Percentiles rank a stretch among this genome's conserved stretches.
Conservation (phyloP, 148 eudicot genomes). For the Cornus kousa region DNA sequence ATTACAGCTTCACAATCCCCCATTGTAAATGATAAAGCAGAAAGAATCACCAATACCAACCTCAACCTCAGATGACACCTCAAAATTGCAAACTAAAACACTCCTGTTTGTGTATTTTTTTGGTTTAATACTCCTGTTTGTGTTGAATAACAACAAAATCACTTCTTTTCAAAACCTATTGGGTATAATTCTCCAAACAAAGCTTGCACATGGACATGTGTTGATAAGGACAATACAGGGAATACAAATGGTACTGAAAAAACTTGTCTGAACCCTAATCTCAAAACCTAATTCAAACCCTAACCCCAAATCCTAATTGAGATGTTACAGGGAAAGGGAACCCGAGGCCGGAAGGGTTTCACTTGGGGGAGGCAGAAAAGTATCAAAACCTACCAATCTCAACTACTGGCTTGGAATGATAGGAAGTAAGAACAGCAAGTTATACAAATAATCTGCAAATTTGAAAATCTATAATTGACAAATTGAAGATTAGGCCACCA, state of each 20-base stretch:
- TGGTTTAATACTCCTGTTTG: neutral
- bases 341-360: neutral
- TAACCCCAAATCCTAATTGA: neutral
- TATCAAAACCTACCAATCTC: neutral
- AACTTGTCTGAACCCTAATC: too few relatives aligned
- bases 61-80: neutral
- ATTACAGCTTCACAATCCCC: slow-evolving; percentile 11
- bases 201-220: neutral
- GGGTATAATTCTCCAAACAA: neutral
- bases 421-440: neutral
- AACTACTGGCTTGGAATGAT: neutral
- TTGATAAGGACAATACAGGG: too few relatives aligned
- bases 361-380: neutral
- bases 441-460: neutral
- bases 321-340: neutral
- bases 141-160: neutral
- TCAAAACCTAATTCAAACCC: neutral
- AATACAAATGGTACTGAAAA: too few relatives aligned
- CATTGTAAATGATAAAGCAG: slow-evolving; percentile 1
- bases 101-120: neutral
- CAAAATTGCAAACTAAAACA: neutral
- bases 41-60: neutral
- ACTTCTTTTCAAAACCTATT: neutral
- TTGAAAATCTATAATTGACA: neutral
- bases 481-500: neutral